Base-by-base conservation (phyloP, 1,284 basidiomycete species). In the Ganoderma lingzhi region DNA sequence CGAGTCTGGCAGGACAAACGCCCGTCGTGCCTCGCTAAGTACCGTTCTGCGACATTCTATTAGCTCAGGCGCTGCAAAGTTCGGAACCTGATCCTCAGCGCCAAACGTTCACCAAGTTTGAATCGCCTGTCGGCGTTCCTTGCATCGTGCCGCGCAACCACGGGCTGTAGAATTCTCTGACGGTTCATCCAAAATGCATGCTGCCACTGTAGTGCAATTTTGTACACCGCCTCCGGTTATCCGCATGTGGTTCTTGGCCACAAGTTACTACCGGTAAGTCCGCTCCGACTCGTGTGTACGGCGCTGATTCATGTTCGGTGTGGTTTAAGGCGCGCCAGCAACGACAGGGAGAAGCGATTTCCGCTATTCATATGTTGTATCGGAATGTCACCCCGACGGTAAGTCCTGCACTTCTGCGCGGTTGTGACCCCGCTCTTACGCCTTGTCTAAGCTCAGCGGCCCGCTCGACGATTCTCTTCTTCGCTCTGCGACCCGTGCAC, bases 1-100 rank as follows among this genome's bases (percentile, higher is more conserved):
- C 45, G n/a, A 19, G 45, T 37, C 48, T 14, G 45, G 45, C n/a
- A n/a, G 48, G 23, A 53, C 62, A 32, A 37, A 39, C 35, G 8
- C 19, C 17, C 23, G 48, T 42, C 39, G 59, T 48, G 39, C n/a
- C 45, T 66, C 65, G 32, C 62, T 55, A n/a, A 44, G 53, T 66
- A 55, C 60, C 65, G 44, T 42, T 66, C 39, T 45, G 35, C 19
- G 44, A 48, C 45, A 51, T 41, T 56, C 19, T 23, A n/a, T n/a
- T n/a, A 35, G n/a, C 58, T 53, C 30, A 62, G 65, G 30, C 65
- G 65, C 65, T 51, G 30, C 55, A 14, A 8, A 44, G n/a, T 14
- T 53, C 59, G 45, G 59, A 35, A 35, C 59, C 41, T 30, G 60
- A 23, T 2, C n/a, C 30, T 42, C 30, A 41, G 56, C 56, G 56